These are phyloP conservation scores for Hirsutella minnesotensis DNA, from an alignment of 2,329 filamentous ascomycete genomes.

Conservation along the genomic window DNA sequence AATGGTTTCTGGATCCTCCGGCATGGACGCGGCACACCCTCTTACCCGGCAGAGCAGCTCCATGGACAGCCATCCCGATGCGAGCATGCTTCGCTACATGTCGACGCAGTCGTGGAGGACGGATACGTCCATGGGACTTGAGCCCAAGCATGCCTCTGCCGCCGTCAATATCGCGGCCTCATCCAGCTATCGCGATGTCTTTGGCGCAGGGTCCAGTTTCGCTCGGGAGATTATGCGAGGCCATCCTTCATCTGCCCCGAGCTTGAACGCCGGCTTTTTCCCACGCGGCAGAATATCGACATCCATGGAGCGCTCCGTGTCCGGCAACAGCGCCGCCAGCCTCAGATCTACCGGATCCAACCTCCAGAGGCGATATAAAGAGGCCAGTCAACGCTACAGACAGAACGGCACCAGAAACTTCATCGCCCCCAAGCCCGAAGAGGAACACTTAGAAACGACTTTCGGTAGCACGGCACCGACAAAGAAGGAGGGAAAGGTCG, in stretches of 20 bases:
- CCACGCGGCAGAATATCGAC: conserved; percentile 13
- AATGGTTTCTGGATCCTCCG: conserved; percentile 28
- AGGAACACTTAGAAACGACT: background rate
- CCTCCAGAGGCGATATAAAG: conserved; percentile 33
- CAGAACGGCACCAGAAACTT: conserved; percentile 25
- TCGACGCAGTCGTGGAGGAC: conserved; percentile 23
- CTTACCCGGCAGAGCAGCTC: conserved; percentile 32
- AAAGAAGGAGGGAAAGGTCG: conserved; percentile 30
- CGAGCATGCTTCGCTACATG: conserved; percentile 24
- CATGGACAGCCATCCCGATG: conserved; percentile 16
- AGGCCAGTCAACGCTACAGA: conserved; percentile 33
- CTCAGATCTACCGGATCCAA: conserved; percentile 31
- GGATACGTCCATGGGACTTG: conserved; percentile 10
- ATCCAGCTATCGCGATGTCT: conserved; percentile 16
- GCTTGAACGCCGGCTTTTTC: conserved; percentile 15
- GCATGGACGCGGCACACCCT: conserved; percentile 23
- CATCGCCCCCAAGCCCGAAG: conserved; percentile 33
- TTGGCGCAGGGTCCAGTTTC: conserved; percentile 27
- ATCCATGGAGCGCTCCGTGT: conserved; percentile 37
- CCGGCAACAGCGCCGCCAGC: conserved; percentile 29
- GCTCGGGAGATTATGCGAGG: conserved; percentile 10
- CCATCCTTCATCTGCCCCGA: conserved; percentile 16
- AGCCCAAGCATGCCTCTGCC: conserved; percentile 7
- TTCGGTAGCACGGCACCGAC: conserved; percentile 7
- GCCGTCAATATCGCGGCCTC: conserved; percentile 6